Evolutionary conservation across 768 basidiomycete genomes (phyloP).

Genomic region (Clitopilus hobsonii): DNA sequence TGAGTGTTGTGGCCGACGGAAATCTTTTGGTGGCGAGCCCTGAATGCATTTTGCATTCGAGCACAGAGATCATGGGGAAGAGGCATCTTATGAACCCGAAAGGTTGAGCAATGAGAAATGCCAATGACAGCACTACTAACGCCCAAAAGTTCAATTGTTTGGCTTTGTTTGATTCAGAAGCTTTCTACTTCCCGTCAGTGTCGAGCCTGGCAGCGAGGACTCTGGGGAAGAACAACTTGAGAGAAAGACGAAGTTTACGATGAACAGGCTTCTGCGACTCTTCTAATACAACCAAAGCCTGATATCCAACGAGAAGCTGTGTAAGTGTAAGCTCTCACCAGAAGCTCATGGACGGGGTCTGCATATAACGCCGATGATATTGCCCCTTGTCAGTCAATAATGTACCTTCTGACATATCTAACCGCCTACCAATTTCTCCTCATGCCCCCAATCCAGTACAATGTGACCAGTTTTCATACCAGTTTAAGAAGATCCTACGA

Average conservation of each 20-base stretch:
- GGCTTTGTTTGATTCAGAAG: neutral
- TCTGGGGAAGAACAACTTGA: too few species aligned
- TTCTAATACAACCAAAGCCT: too few species aligned
- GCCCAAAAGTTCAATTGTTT: conserved; percentile 1
- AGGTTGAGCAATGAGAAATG: neutral
- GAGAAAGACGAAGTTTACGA: too few species aligned
- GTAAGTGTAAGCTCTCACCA: too few species aligned
- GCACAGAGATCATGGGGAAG: conserved; percentile 86
- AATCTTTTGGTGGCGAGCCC: conserved; percentile 75
- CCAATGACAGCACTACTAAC: neutral
- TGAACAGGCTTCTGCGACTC: too few species aligned
- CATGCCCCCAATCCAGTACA: neutral
- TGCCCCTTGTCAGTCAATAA: too few species aligned
- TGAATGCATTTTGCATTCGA: conserved; percentile 89
- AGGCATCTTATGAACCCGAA: conserved; percentile 31
- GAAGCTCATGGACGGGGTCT: too few species aligned
- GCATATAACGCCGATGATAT: too few species aligned
- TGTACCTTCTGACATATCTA: too few species aligned
- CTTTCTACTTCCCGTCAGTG: neutral
- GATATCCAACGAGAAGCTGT: too few species aligned
- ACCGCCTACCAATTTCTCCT: too few species aligned
- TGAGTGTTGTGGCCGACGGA: conserved; percentile 81
- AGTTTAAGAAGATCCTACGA: neutral
- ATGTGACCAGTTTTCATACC: neutral
- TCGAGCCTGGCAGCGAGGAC: too few species aligned